Percentiles rank a stretch among this genome's conserved stretches.
phyloP scores from a whole-genome alignment of 257 asterid genomes.

The Pogostemon cablin region DNA sequence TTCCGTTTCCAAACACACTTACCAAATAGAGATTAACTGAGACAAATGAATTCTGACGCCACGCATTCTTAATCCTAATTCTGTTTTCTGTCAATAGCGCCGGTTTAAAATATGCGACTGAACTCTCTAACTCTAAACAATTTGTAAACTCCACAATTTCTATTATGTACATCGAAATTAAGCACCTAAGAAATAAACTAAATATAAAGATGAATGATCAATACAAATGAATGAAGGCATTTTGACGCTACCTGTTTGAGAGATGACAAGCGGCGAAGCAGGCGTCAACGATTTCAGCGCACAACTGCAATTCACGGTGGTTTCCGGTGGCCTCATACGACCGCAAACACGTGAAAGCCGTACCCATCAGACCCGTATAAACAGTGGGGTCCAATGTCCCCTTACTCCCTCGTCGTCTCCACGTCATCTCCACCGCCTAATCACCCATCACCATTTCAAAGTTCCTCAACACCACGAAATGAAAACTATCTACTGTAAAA shows the following conservation, averaged over 20 bases:
- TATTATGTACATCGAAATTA: not conserved
- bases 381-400: conserved; percentile 55
- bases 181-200: not conserved
- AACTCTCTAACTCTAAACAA: not conserved
- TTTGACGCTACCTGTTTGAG: conserved; percentile 47
- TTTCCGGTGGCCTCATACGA: conserved; percentile 67
- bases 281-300: conserved; percentile 60
- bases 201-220: not conserved
- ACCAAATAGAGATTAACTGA: not conserved
- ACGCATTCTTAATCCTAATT: not conserved
- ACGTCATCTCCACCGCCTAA: conserved; percentile 66
- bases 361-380: conserved; percentile 72
- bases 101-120: not conserved
- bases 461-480: not conserved
- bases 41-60: not conserved
- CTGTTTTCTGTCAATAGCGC: not conserved
- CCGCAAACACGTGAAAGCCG: conserved; percentile 71
- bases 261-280: conserved; percentile 49
- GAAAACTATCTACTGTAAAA: not conserved
- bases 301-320: conserved; percentile 55
- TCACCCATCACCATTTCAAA: not conserved
- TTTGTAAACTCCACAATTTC: not conserved
- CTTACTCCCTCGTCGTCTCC: conserved; percentile 44
- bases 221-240: not conserved
- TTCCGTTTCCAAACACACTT: not conserved